Conservation (phyloP, 192 early-diverging fungal species). For the Backusella tuberculispora region DNA sequence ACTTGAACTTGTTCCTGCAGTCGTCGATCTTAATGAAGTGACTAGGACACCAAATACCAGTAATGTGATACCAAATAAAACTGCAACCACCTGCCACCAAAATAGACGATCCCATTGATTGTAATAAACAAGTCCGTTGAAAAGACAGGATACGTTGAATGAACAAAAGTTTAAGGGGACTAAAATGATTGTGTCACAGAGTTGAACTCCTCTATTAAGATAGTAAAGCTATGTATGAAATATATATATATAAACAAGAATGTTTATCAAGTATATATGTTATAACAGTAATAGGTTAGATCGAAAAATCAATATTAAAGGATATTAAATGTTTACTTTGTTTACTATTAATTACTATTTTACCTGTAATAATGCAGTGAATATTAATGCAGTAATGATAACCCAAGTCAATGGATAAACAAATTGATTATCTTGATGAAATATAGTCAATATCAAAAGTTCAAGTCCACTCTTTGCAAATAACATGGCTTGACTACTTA, state of each 20-base stretch:
- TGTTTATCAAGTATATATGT: not conserved
- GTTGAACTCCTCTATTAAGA: slow-evolving; percentile 70
- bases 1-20: not conserved
- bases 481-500: slow-evolving; percentile 76
- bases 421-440: slow-evolving; percentile 69
- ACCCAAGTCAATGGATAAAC: slow-evolving; percentile 72
- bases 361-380: slow-evolving; percentile 64
- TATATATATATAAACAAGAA: not conserved
- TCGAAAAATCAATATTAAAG: no score
- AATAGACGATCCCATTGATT: slow-evolving; percentile 69
- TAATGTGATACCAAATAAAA: slow-evolving; percentile 69
- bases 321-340: not conserved
- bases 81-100: slow-evolving; percentile 65
- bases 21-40: slow-evolving; percentile 53
- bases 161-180: slow-evolving; percentile 79
- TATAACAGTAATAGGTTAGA: not conserved
- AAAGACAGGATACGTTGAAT: slow-evolving; percentile 72
- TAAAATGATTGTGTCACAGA: slow-evolving; percentile 80
- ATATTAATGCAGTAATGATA: slow-evolving; percentile 64
- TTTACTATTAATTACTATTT: not conserved
- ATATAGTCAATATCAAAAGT: slow-evolving; percentile 63
- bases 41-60: slow-evolving; percentile 69
- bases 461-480: slow-evolving; percentile 83
- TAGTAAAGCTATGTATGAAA: slow-evolving; percentile 65
- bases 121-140: slow-evolving; percentile 81